Percentiles rank a stretch among this genome's conserved stretches.
phyloP scores from a whole-genome alignment of 306 rosid genomes.

The Ceratonia siliqua region DNA sequence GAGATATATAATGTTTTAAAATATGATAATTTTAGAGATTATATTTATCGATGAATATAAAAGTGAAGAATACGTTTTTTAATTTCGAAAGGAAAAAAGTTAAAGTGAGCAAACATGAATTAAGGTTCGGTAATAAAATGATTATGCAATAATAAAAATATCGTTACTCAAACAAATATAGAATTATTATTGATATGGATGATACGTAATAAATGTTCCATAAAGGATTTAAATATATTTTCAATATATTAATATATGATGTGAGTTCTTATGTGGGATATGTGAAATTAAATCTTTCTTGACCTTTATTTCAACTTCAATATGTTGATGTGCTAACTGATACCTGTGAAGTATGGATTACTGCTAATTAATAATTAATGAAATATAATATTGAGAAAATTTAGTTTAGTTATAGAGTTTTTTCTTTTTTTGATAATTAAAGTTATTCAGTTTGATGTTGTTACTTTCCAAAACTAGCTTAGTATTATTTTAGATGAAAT shows the following conservation, averaged over 20 bases:
- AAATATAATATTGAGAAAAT: neutral
- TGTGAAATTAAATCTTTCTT: neutral
- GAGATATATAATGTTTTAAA: too few relatives aligned
- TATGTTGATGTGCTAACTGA: slow-evolving; percentile 30
- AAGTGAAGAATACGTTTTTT: too few relatives aligned
- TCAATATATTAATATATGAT: neutral
- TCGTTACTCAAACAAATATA: too few relatives aligned
- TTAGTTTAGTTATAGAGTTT: neutral
- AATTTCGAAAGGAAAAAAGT: neutral
- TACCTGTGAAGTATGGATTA: neutral
- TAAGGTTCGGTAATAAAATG: too few relatives aligned
- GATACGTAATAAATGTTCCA: neutral
- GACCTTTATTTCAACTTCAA: slow-evolving; percentile 22
- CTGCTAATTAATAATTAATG: neutral
- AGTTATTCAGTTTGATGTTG: neutral
- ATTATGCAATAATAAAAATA: too few relatives aligned
- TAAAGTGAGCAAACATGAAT: too few relatives aligned
- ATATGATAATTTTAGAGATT: too few relatives aligned
- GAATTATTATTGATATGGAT: neutral
- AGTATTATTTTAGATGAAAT: too few relatives aligned
- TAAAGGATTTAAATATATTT: neutral
- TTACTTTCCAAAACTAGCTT: too few relatives aligned
- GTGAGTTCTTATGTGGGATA: neutral
- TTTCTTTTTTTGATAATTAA: too few relatives aligned
- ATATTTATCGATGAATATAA: too few relatives aligned